phyloP scores from a whole-genome alignment of 345 rosid genomes.

The Odontarrhena argentea region DNA sequence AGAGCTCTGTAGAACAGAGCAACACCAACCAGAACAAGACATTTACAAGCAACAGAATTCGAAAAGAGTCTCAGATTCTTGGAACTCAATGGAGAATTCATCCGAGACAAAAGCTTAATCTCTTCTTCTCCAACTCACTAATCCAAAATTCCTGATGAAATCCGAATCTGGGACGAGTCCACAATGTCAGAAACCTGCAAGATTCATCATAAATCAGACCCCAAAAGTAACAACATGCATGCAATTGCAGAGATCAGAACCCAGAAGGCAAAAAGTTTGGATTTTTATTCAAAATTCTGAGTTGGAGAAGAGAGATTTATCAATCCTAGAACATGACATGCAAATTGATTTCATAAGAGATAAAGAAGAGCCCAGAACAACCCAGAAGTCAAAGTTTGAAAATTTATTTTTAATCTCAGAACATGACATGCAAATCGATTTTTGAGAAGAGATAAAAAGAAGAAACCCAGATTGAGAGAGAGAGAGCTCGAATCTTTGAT shows the following conservation, averaged over 20 bases:
- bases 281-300: background rate
- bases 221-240: slow-evolving; percentile 26
- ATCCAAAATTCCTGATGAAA: background rate
- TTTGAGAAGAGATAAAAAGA: too few relatives aligned
- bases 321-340: slow-evolving; percentile 18
- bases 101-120: slow-evolving; percentile 24
- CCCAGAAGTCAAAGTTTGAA: too few relatives aligned
- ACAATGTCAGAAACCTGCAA: slow-evolving; percentile 29
- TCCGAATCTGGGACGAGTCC: slow-evolving; percentile 10
- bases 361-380: background rate
- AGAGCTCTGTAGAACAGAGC: slow-evolving; percentile 58
- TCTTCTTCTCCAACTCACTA: slow-evolving; percentile 12
- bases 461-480: background rate
- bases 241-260: slow-evolving; percentile 20
- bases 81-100: slow-evolving; percentile 42
- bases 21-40: slow-evolving; percentile 53
- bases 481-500: slow-evolving; percentile 13
- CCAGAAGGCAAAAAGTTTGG: slow-evolving; percentile 2
- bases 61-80: slow-evolving; percentile 48
- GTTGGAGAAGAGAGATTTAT: background rate
- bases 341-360: slow-evolving; percentile 24
- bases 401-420: too few relatives aligned
- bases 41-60: slow-evolving; percentile 57
- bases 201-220: slow-evolving; percentile 16
- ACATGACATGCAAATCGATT: too few relatives aligned